Percentiles rank a stretch among this genome's conserved stretches.
Evolutionary conservation across 345 rosid species (phyloP).

Genomic region (Hibiscus syriacus): DNA sequence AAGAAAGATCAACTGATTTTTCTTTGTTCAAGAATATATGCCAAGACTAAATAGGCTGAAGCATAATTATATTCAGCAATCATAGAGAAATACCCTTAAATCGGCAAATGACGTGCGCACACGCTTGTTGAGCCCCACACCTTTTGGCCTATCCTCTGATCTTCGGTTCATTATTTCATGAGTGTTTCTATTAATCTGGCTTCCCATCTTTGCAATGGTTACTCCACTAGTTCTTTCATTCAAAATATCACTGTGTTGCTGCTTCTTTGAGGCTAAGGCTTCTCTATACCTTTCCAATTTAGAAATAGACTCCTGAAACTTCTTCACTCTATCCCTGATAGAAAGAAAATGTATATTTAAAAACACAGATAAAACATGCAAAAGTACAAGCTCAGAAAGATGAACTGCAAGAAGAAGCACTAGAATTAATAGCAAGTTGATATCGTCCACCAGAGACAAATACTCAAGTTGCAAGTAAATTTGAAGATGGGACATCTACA

Average conservation of each 20-base stretch:
- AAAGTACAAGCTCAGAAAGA: neutral
- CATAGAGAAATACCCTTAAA: conserved; percentile 49
- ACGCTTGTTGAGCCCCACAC: conserved; percentile 70
- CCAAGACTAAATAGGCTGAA: neutral
- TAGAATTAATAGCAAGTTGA: neutral
- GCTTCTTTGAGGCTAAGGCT: conserved; percentile 62
- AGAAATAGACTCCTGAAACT: conserved; percentile 48
- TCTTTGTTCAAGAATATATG: neutral
- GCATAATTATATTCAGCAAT: conserved; percentile 9
- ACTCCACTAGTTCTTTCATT: conserved; percentile 55
- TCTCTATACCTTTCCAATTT: conserved; percentile 69
- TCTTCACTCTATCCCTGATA: conserved; percentile 69
- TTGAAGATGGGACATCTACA: neutral
- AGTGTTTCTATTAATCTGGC: conserved; percentile 57
- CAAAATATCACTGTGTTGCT: conserved; percentile 51
- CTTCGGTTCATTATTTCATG: conserved; percentile 53
- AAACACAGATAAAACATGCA: neutral
- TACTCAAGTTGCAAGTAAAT: neutral
- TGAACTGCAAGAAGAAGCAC: neutral
- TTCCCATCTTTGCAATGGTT: conserved; percentile 47
- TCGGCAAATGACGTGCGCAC: conserved; percentile 51
- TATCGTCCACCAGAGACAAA: neutral
- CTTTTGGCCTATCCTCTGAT: conserved; percentile 67
- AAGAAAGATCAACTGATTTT: neutral
- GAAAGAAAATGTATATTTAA: conserved; percentile 16